phyloP scores from a whole-genome alignment of 805 yeast species.

The Ogataea pilisensis region DNA sequence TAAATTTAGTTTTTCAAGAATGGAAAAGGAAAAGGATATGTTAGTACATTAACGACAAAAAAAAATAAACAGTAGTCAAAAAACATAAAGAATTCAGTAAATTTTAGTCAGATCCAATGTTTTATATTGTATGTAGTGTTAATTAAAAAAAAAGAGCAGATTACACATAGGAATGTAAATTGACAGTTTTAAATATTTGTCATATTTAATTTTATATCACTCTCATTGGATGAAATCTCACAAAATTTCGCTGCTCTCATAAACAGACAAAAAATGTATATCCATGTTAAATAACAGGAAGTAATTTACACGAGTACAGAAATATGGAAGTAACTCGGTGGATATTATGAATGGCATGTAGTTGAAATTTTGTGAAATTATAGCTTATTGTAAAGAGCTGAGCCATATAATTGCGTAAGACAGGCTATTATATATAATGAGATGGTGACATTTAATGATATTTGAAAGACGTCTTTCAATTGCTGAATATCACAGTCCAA shows the following conservation, averaged over 20 bases:
- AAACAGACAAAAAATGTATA: not conserved
- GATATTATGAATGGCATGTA: too few species aligned
- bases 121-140: not conserved
- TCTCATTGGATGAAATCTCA: slow-evolving; percentile 8
- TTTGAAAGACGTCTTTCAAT: too few species aligned
- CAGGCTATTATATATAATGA: not conserved
- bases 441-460: not conserved
- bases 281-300: not conserved
- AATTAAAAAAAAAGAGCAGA: not conserved
- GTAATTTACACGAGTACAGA: not conserved
- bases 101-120: not conserved
- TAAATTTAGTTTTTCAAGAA: not conserved
- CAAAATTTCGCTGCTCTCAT: not conserved
- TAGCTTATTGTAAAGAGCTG: not conserved
- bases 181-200: not conserved
- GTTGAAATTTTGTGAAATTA: too few species aligned
- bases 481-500: not conserved
- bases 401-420: not conserved
- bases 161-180: not conserved
- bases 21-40: not conserved
- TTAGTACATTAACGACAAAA: not conserved
- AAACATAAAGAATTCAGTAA: too few species aligned
- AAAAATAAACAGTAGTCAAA: not conserved
- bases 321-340: too few species aligned
- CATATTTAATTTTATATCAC: slow-evolving; percentile 8